phyloP scores from a whole-genome alignment of 305 asterid genomes.

The Solanum chacoense region DNA sequence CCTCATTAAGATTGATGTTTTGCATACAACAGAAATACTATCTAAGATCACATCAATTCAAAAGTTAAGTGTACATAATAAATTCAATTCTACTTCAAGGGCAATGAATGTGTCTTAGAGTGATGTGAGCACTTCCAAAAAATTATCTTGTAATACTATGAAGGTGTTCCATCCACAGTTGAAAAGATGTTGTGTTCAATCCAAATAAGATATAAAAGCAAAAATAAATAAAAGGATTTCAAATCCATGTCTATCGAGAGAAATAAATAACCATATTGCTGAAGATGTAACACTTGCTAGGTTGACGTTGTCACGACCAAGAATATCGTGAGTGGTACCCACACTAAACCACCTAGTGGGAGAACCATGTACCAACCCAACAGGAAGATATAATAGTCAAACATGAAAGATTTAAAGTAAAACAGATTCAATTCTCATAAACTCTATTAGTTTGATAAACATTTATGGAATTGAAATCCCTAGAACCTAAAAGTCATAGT shows the following conservation, averaged over 20 bases:
- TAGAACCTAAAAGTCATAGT: background rate
- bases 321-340: background rate
- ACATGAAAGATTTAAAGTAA: background rate
- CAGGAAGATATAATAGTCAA: background rate
- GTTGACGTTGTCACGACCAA: background rate
- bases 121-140: background rate
- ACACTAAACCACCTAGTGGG: background rate
- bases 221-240: background rate
- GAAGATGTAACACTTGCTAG: background rate
- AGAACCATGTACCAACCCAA: background rate
- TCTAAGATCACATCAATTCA: background rate
- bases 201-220: background rate
- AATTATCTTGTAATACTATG: background rate
- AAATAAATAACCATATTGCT: background rate
- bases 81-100: background rate
- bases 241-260: background rate
- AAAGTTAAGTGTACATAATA: background rate
- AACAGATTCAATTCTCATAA: too few relatives aligned
- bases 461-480: background rate
- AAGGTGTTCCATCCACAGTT: background rate
- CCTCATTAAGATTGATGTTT: background rate
- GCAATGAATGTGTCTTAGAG: background rate
- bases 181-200: background rate
- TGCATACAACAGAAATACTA: background rate
- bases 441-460: background rate